Evolutionary conservation across 768 basidiomycete genomes (phyloP), one percentile per base, ranked within the genome.

Genomic region (Boletus sp.): DNA sequence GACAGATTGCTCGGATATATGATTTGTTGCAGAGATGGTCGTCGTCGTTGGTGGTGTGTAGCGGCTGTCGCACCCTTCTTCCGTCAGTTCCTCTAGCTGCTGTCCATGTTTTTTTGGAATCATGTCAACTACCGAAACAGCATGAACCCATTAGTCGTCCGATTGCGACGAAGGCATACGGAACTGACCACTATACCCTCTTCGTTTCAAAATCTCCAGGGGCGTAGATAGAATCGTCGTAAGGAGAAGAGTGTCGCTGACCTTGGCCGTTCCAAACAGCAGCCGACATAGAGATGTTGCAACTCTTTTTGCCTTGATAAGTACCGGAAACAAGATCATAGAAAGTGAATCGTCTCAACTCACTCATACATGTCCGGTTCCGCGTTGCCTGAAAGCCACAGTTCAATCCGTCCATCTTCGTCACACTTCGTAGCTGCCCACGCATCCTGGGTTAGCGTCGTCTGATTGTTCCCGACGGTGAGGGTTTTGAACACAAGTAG

Each of bases 361-460:
- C 66, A 92, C 91, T 95, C 93, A 64, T 89, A 96, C 82, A 94
- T 89, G 65, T 96, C 91, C 35, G 89, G 76, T 60, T 87, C 80
- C 1, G 85, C 77, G 55, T 84, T 83, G 10, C 77, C 78, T 12
- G 89, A 86, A 44, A 94, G 75, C 80, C 86, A 90, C 32, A 96
- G 71, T 50, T 87, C 79, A 28, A 91, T 80, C 11, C 83, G 78
- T 1, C 77, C 76, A 4, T 81, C 78, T 18, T 75, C 73, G 7
- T 77, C 75, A 36, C 75, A 65, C 45, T 74, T 76, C 24, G 87
- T 83, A 44, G 84, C 82, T 33, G 90, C 90, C 39, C 88, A 89
- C 1, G 85, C 81, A 54, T 88, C 86, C 58, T 85, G 82, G 41
- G 70, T 80, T 57, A 78, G 78, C 6, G 79, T 75, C 6, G 77